Conservation (phyloP, 805 yeast species). For the Starmera caribaea region DNA sequence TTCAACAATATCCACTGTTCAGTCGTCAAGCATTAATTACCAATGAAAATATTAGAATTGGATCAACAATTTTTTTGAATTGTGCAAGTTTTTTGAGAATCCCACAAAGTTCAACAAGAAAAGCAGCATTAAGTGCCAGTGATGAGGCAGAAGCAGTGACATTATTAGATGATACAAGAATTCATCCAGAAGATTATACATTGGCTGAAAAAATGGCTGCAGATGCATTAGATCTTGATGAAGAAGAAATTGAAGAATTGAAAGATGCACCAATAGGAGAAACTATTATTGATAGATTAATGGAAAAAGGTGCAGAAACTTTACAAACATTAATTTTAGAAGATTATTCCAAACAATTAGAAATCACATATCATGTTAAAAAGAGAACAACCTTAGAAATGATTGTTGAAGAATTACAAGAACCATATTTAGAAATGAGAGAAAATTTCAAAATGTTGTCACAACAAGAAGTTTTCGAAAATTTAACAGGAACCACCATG, state of each 20-base stretch:
- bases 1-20: slow-evolving; percentile 50
- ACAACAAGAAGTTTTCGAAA: slow-evolving; percentile 69
- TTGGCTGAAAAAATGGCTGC: slow-evolving; percentile 96
- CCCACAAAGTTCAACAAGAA: slow-evolving; percentile 45
- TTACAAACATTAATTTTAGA: slow-evolving; percentile 82
- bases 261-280: slow-evolving; percentile 68
- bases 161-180: slow-evolving; percentile 85
- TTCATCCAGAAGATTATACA: slow-evolving; percentile 96
- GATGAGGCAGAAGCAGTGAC: slow-evolving; percentile 56
- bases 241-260: slow-evolving; percentile 76
- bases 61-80: slow-evolving; percentile 79
- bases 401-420: slow-evolving; percentile 80
- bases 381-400: slow-evolving; percentile 73
- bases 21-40: slow-evolving; percentile 86
- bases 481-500: slow-evolving; percentile 80
- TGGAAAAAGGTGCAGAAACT: slow-evolving; percentile 58
- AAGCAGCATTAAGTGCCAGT: slow-evolving; percentile 17
- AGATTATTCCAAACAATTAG: slow-evolving; percentile 88
- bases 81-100: slow-evolving; percentile 85
- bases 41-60: slow-evolving; percentile 49
- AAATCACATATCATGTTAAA: slow-evolving; percentile 57
- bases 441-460: slow-evolving; percentile 55
- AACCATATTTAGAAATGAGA: slow-evolving; percentile 82
- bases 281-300: slow-evolving; percentile 51
- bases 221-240: slow-evolving; percentile 93